Percentiles rank a stretch among this genome's conserved stretches.
These are phyloP conservation scores for Colletotrichum sp. DNA, from an alignment of 2,329 filamentous ascomycete species.

Conservation along the genomic window DNA sequence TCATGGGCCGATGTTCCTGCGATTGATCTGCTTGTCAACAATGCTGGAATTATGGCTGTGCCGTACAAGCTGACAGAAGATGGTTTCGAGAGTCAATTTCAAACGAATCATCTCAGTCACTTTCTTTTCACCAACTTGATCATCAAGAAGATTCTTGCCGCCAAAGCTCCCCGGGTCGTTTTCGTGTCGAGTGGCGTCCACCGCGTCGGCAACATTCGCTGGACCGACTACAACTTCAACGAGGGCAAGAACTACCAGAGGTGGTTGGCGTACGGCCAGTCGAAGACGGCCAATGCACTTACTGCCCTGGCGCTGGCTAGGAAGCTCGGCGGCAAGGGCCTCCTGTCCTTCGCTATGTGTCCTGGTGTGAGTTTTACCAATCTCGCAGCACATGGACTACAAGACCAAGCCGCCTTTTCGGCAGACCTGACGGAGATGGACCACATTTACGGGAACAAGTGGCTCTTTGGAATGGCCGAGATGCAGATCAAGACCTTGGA, in stretches of 20 bases:
- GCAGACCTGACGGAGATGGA: background rate
- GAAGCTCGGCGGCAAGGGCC: background rate
- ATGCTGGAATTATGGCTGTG: constrained; percentile 18
- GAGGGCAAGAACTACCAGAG: constrained; percentile 26
- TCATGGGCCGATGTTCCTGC: constrained; percentile 32
- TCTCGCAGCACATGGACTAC: background rate
- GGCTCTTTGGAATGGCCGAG: background rate
- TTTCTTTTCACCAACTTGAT: constrained; percentile 44
- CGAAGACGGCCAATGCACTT: constrained; percentile 36
- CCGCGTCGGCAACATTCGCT: constrained; percentile 42
- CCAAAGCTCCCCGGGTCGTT: constrained; percentile 39
- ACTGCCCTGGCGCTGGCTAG: background rate
- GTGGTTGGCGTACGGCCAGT: constrained; percentile 37
- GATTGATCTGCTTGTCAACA: constrained; percentile 38
- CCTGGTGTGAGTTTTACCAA: background rate
- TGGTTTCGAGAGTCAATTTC: constrained; percentile 41
- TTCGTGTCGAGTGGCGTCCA: constrained; percentile 34
- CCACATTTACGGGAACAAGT: background rate
- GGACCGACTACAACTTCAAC: constrained; percentile 47
- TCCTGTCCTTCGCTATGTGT: background rate
- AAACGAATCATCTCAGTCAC: constrained; percentile 39
- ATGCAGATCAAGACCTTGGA: background rate
- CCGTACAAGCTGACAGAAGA: constrained; percentile 33
- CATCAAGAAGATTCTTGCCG: constrained; percentile 30
- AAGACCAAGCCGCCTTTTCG: background rate